Conservation (phyloP, 73 alveolate species). For the Paramecium caudatum region DNA sequence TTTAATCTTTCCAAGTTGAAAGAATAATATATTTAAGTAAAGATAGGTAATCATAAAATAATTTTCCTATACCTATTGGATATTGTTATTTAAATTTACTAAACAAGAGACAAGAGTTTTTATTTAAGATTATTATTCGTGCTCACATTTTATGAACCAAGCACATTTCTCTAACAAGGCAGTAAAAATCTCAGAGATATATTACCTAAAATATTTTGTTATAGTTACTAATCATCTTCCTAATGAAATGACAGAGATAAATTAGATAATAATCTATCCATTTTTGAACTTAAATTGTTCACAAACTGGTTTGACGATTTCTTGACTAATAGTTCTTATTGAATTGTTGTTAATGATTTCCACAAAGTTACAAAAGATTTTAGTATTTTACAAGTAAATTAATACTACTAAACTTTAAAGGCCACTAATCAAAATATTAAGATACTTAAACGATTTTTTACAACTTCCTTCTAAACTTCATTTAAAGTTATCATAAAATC, state of each 20-base stretch:
- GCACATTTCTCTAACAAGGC: not conserved
- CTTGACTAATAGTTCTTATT: no score
- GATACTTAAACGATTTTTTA: slow-evolving; percentile 9
- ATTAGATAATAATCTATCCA: slow-evolving; percentile 20
- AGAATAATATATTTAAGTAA: not conserved
- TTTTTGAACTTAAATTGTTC: no score
- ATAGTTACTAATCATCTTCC: slow-evolving; percentile 28
- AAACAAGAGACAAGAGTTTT: slow-evolving; percentile 6
- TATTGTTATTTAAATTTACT: slow-evolving; percentile 32
- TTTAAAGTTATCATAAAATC: slow-evolving; percentile 3
- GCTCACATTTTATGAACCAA: no score
- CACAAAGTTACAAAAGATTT: no score
- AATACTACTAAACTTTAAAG: not conserved
- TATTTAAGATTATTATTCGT: not conserved
- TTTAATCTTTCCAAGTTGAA: not conserved
- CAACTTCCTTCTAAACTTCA: not conserved
- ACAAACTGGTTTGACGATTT: no score
- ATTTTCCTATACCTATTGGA: not conserved
- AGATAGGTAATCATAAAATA: not conserved
- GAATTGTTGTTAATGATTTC: no score
- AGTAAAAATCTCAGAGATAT: not conserved
- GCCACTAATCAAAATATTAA: not conserved
- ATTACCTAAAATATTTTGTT: not conserved
- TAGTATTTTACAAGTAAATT: no score
- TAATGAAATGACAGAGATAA: not conserved